Evolutionary conservation across 371 early-diverging fungal genomes (phyloP).

Genomic region (Globomyces sp.): DNA sequence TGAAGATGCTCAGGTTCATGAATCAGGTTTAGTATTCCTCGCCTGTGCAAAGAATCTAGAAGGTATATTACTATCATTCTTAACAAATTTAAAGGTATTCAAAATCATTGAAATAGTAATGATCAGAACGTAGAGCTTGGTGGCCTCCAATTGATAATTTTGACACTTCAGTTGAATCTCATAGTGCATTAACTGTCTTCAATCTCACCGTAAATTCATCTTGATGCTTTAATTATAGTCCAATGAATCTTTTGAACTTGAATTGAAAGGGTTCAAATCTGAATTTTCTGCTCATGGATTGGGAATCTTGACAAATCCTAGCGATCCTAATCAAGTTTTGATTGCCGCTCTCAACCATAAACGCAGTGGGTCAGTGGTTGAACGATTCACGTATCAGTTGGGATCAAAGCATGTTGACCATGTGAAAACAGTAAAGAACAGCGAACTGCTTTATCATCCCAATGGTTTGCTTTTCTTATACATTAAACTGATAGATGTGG

Average conservation of each 20-base stretch:
- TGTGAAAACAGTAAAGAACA: neutral
- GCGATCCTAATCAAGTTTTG: neutral
- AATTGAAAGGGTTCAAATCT: constrained; percentile 2
- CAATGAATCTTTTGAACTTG: neutral
- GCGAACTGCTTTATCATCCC: neutral
- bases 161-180: constrained; percentile 1
- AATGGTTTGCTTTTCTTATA: neutral
- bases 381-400: neutral
- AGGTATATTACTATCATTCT: no score
- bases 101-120: no score
- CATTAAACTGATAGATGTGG: neutral
- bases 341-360: constrained; percentile 3
- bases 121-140: neutral
- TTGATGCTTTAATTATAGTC: neutral
- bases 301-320: neutral
- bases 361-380: neutral
- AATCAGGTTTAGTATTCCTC: neutral
- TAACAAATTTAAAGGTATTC: no score
- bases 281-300: constrained; percentile 9
- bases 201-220: neutral
- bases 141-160: constrained; percentile 1
- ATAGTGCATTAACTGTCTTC: neutral
- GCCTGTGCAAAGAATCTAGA: neutral
- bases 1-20: constrained; percentile 3
- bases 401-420: neutral